Conservation (phyloP, 768 basidiomycete species). For the Rhizopogon sp. region DNA sequence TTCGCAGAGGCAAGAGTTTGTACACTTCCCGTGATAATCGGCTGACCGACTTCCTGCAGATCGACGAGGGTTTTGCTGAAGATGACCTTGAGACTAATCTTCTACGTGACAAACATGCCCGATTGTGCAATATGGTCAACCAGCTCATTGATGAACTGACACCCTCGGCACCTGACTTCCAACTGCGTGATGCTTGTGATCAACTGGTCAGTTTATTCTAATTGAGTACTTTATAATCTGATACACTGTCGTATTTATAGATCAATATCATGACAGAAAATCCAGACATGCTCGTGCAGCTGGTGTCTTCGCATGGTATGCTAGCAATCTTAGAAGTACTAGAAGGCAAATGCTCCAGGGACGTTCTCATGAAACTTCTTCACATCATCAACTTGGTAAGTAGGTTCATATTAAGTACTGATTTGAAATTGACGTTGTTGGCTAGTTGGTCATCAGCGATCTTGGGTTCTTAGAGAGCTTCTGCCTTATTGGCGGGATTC, state of each 20-base stretch:
- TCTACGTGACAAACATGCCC: slow-evolving; percentile 89
- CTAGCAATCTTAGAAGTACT: slow-evolving; percentile 91
- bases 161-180: slow-evolving; percentile 76
- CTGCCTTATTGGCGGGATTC: slow-evolving; percentile 92
- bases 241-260: slow-evolving; percentile 33
- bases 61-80: slow-evolving; percentile 90
- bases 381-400: slow-evolving; percentile 86
- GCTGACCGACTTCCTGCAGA: slow-evolving; percentile 36
- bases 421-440: neutral
- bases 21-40: neutral
- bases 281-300: slow-evolving; percentile 82
- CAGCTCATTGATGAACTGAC: slow-evolving; percentile 84
- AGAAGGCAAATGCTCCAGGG: slow-evolving; percentile 80
- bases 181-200: slow-evolving; percentile 80
- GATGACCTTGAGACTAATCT: slow-evolving; percentile 91
- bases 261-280: slow-evolving; percentile 69
- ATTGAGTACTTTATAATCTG: neutral
- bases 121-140: slow-evolving; percentile 75
- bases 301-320: slow-evolving; percentile 93
- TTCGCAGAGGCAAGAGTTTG: slow-evolving; percentile 73
- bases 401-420: slow-evolving; percentile 2
- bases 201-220: slow-evolving; percentile 58
- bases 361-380: slow-evolving; percentile 80
- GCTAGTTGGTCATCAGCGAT: slow-evolving; percentile 63
- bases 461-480: slow-evolving; percentile 89